phyloP scores from a whole-genome alignment of 2,329 filamentous ascomycete genomes.

The Talaromyces sp. region DNA sequence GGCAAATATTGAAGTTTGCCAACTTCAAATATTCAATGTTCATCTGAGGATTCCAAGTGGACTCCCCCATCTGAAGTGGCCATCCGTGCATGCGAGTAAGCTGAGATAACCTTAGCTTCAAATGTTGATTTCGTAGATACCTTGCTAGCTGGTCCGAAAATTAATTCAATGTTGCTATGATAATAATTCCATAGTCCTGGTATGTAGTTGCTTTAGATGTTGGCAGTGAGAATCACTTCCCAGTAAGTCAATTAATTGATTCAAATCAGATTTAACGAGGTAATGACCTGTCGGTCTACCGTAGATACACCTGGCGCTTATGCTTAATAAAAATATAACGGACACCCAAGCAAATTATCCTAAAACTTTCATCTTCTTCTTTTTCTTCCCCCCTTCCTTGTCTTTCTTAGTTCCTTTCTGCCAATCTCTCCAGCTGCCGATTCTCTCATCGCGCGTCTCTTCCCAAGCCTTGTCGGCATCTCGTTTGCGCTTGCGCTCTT shows the following conservation, averaged over 20 bases:
- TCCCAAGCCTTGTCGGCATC: conserved; percentile 97
- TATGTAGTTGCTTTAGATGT: background rate
- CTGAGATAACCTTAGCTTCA: background rate
- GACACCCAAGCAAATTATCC: conserved; percentile 23
- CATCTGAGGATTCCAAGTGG: background rate
- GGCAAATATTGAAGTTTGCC: background rate
- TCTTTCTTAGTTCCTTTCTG: conserved; percentile 64
- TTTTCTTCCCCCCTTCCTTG: conserved; percentile 56
- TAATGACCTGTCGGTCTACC: conserved; percentile 1
- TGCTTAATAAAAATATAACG: background rate
- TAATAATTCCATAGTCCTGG: background rate
- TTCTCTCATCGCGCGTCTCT: conserved; percentile 81
- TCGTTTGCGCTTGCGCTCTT: conserved; percentile 75
- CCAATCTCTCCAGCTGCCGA: conserved; percentile 91
- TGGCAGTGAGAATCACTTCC: background rate
- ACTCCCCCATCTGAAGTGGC: background rate
- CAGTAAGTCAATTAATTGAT: background rate
- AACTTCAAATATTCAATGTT: background rate
- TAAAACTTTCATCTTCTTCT: conserved; percentile 47
- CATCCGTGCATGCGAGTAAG: background rate
- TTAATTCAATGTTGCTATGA: background rate
- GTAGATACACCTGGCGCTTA: background rate
- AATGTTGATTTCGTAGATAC: background rate
- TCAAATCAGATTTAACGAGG: background rate
- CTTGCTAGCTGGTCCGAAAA: background rate